Conservation (phyloP, 1,139 yeast species). For the Eremothecium cymbalariae region DNA sequence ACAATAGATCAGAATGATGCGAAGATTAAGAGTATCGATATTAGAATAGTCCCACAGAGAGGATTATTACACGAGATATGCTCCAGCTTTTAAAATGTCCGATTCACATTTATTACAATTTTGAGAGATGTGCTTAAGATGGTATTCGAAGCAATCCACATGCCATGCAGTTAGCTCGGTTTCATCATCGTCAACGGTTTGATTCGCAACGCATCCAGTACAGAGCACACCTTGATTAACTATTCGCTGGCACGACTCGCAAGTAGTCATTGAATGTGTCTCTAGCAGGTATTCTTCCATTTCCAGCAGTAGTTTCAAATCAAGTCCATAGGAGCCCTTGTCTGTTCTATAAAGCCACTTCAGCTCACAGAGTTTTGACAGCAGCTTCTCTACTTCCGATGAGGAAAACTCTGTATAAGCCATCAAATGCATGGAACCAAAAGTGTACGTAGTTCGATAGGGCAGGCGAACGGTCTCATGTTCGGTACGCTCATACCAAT, state of each 20-base stretch:
- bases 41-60: neutral
- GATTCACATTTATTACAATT: conserved; percentile 20
- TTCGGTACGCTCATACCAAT: conserved; percentile 7
- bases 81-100: conserved; percentile 18
- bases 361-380: conserved; percentile 18
- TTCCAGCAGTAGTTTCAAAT: conserved; percentile 22
- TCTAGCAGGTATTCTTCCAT: conserved; percentile 21
- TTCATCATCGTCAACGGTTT: conserved; percentile 5
- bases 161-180: conserved; percentile 20
- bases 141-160: conserved; percentile 28
- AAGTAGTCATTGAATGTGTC: conserved; percentile 15
- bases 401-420: conserved; percentile 17
- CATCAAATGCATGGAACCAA: conserved; percentile 19
- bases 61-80: conserved; percentile 18
- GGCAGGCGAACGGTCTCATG: conserved; percentile 8
- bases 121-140: conserved; percentile 21
- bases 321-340: conserved; percentile 24
- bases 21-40: no score
- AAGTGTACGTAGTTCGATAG: conserved; percentile 12
- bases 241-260: conserved; percentile 20
- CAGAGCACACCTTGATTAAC: conserved; percentile 26
- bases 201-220: conserved; percentile 8
- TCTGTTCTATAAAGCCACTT: conserved; percentile 27
- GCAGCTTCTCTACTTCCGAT: conserved; percentile 18
- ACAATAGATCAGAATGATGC: no score